A percentile compares a stretch with the other conserved stretches of the same genome.
phyloP scores from a whole-genome alignment of 257 asterid species.

The Nicotiana paniculata region DNA sequence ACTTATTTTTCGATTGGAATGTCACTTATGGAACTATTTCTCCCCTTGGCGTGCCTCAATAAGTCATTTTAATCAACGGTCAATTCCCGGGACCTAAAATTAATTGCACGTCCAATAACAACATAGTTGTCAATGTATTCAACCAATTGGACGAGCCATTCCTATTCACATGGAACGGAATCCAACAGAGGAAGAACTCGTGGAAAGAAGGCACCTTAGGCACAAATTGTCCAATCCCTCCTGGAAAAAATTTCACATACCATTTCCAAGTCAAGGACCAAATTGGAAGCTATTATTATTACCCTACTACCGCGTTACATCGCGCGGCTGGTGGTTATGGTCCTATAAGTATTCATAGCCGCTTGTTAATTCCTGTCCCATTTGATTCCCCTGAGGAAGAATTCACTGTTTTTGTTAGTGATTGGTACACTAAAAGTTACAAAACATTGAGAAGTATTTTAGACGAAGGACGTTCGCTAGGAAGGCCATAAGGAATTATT shows the following conservation, averaged over 20 bases:
- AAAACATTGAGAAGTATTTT: not conserved
- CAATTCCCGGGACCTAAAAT: conserved; percentile 6
- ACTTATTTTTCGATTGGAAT: not conserved
- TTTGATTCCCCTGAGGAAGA: not conserved
- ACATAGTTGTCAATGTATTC: not conserved
- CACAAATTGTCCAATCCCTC: conserved; percentile 10
- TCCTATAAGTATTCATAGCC: conserved; percentile 4
- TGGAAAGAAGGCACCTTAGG: conserved; percentile 14
- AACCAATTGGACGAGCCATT: conserved; percentile 6
- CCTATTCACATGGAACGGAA: not conserved
- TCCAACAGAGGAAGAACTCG: conserved; percentile 12
- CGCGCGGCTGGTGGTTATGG: conserved; percentile 9
- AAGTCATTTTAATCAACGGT: conserved; percentile 9
- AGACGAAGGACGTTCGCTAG: not conserved
- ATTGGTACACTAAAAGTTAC: conserved; percentile 4
- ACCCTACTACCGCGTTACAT: not conserved
- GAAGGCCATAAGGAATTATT: not conserved
- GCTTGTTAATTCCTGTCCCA: conserved; percentile 8
- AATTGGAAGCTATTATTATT: not conserved
- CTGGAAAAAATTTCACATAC: conserved; percentile 8
- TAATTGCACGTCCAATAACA: conserved; percentile 1
- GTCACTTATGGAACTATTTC: conserved; percentile 7
- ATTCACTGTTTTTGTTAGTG: not conserved
- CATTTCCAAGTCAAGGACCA: conserved; percentile 7
- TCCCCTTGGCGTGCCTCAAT: conserved; percentile 10